phyloP scores from a whole-genome alignment of 306 rosid species.

The Gillenia trifoliata region DNA sequence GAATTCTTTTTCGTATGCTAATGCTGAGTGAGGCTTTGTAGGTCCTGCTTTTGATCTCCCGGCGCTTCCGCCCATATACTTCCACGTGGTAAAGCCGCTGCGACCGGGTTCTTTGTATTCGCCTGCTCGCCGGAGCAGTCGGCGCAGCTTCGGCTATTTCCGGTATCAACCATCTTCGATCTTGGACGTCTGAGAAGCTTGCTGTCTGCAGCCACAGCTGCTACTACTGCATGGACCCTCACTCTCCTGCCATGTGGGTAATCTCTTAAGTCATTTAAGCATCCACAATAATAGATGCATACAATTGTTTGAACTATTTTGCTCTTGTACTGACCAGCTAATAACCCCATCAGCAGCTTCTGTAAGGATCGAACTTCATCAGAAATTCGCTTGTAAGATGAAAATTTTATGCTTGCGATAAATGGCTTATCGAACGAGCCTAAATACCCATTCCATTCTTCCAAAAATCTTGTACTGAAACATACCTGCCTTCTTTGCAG shows the following conservation, averaged over 20 bases:
- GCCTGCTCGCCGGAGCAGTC: slow-evolving; percentile 83
- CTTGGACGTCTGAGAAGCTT: slow-evolving; percentile 76
- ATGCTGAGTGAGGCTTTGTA: slow-evolving; percentile 17
- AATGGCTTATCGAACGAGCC: no score
- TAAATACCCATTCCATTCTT: not conserved
- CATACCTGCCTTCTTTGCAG: slow-evolving; percentile 33
- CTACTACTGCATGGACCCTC: slow-evolving; percentile 80
- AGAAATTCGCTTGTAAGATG: slow-evolving; percentile 75
- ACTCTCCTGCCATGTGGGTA: slow-evolving; percentile 98
- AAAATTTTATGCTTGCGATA: not conserved
- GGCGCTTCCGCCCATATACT: slow-evolving; percentile 83
- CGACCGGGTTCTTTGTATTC: slow-evolving; percentile 94
- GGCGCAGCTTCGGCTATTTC: slow-evolving; percentile 68
- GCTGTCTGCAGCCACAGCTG: slow-evolving; percentile 79
- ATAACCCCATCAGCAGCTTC: slow-evolving; percentile 44
- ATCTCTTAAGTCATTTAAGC: not conserved
- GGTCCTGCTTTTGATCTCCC: slow-evolving; percentile 66
- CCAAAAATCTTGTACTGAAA: not conserved
- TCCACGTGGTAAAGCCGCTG: slow-evolving; percentile 97
- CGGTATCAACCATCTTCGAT: slow-evolving; percentile 73
- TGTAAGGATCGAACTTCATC: slow-evolving; percentile 74
- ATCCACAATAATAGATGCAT: not conserved
- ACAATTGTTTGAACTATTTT: not conserved
- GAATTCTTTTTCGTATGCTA: not conserved
- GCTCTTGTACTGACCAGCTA: slow-evolving; percentile 8